A percentile compares a stretch with the other conserved stretches of the same genome.
Evolutionary conservation across 2,329 filamentous ascomycete genomes (phyloP).

Genomic region (Cladophialophora exuberans): DNA sequence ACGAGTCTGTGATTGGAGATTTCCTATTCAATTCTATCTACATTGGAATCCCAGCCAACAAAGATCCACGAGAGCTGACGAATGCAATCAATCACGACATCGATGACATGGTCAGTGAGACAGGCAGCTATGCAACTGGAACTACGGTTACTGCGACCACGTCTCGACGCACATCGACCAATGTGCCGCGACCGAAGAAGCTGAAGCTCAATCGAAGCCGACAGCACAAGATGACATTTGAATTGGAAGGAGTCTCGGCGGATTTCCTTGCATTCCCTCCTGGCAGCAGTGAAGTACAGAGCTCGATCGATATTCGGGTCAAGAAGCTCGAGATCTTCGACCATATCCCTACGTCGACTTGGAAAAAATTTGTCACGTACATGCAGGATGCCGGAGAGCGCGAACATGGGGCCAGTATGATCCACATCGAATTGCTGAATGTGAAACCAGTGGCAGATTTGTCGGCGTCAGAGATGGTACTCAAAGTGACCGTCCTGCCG

Average conservation of each 20-base stretch:
- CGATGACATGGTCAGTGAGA: conserved; percentile 84
- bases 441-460: conserved; percentile 84
- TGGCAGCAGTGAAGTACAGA: conserved; percentile 77
- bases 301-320: conserved; percentile 81
- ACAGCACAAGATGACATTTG: conserved; percentile 93
- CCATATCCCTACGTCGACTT: conserved; percentile 91
- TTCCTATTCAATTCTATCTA: conserved; percentile 99
- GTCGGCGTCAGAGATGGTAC: conserved; percentile 84
- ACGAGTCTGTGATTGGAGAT: conserved; percentile 86
- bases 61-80: conserved; percentile 79
- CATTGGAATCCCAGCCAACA: conserved; percentile 85
- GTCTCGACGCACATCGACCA: conserved; percentile 37
- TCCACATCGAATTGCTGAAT: conserved; percentile 84
- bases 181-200: conserved; percentile 53
- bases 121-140: conserved; percentile 82
- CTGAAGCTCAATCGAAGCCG: conserved; percentile 82
- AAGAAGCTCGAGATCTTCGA: conserved; percentile 88
- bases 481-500: conserved; percentile 78
- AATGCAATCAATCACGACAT: conserved; percentile 85
- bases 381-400: conserved; percentile 84
- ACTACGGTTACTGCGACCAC: conserved; percentile 51
- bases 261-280: conserved; percentile 82
- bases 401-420: conserved; percentile 85
- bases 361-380: conserved; percentile 97
- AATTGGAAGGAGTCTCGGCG: conserved; percentile 79